Conservation (phyloP, 305 asterid genomes). For the Petunia hybrid region DNA sequence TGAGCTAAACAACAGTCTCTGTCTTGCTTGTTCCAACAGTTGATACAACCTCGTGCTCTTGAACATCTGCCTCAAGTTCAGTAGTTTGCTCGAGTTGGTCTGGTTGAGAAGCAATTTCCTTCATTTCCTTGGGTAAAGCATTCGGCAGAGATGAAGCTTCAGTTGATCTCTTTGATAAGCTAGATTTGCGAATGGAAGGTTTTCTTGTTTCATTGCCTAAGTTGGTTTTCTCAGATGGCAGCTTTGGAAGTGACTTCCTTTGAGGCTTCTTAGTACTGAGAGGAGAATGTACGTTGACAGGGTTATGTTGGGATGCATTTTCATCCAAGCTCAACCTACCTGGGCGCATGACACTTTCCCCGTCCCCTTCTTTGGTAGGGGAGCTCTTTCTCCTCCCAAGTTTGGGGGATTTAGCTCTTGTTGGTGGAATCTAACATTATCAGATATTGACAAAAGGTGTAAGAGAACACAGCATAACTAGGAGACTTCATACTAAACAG, state of each 20-base stretch:
- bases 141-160: slow-evolving; percentile 40
- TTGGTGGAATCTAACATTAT: slow-evolving; percentile 69
- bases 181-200: slow-evolving; percentile 40
- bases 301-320: slow-evolving; percentile 48
- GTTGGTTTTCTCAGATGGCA: slow-evolving; percentile 63
- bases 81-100: slow-evolving; percentile 27
- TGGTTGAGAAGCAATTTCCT: slow-evolving; percentile 40
- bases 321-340: slow-evolving; percentile 76
- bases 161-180: slow-evolving; percentile 44
- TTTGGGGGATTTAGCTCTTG: slow-evolving; percentile 90
- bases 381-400: slow-evolving; percentile 84
- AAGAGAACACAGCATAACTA: neutral
- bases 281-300: slow-evolving; percentile 46
- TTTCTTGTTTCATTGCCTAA: slow-evolving; percentile 54
- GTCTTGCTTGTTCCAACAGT: slow-evolving; percentile 40
- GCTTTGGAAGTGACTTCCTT: slow-evolving; percentile 75
- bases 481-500: slow-evolving; percentile 16
- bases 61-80: slow-evolving; percentile 4
- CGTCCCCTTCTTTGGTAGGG: slow-evolving; percentile 52
- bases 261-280: slow-evolving; percentile 59
- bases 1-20: slow-evolving; percentile 37
- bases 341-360: slow-evolving; percentile 44
- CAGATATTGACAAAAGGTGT: slow-evolving; percentile 23
- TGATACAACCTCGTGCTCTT: slow-evolving; percentile 36
- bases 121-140: slow-evolving; percentile 37